Evolutionary conservation across 805 yeast genomes (phyloP), one percentile per base, ranked within the genome.

Genomic region (Myxozyma udenii): DNA sequence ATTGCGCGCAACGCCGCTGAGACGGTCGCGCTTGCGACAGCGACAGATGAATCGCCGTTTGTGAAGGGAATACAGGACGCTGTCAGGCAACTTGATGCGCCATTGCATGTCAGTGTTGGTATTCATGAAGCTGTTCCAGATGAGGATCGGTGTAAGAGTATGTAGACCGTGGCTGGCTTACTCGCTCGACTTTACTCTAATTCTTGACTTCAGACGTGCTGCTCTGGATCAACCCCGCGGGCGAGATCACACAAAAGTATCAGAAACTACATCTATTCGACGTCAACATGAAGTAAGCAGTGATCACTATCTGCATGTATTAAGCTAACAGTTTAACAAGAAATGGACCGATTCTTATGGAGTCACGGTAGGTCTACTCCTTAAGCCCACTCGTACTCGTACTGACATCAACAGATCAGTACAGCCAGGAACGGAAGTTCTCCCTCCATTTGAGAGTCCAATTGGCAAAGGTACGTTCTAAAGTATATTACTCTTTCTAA

Each of bases 191-290:
- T n/a, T 6, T 16, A 5, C 14, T n/a, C 24, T 4, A 28, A 1
- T 33, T 30, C 3, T 33, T 33, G 19, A 9, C 32, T 21, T n/a
- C 24, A 47, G 62, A 93, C 68, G 80, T 84, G 5, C 76, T 86
- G 22, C 59, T 93, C 3, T 89, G 90, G 81, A 74, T 91, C 40
- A 71, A 79, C 56, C 71, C 79, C 11, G 57, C 67, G 2, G 98
- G 98, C 2, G 74, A 78, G 22, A 75, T 90, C 25, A 66, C 75
- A 2, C 79, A 85, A 40, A 68, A 84, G 39, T 91, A 91, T 68
- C 93, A 85, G 62, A 91, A 91, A 66, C 62, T 93, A 16, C 98
- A 93, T 68, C 68, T 93, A 12, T 91, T 91, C 66, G 97, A 93
- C 62, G 95, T 89, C 14, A 84, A 85, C 55, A 83, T 90, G 19